Evolutionary conservation across 805 yeast species (phyloP), one percentile per base, ranked within the genome.

Genomic region (Ogataea salicorniae): DNA sequence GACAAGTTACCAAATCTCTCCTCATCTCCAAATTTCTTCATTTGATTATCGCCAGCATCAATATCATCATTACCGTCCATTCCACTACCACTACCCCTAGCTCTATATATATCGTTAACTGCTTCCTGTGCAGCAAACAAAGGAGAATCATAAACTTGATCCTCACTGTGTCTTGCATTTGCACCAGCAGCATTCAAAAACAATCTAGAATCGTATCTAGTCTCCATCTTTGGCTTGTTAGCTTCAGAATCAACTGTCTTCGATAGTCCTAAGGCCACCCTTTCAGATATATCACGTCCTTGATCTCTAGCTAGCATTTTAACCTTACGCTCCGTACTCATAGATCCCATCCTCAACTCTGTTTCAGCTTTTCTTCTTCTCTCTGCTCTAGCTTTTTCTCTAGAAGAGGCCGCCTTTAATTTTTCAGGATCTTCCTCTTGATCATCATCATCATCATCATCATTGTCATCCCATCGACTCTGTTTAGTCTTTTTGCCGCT

Each of bases 141-240:
- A 1, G 88, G 82, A 43, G 62, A 71, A 51, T 80, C 84, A 55
- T 83, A 84, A 3, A 80, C 65, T 55, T 76, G 80, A 43, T 75
- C 81, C 26, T 71, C 77, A 39, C 66, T 59, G 23, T 60, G 61
- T 18, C 62, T 57, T 1, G 70, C 59, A 36, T 71, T 71, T 2
- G 77, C 64, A 1, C 61, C 57, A 9, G 66, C 62, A 2, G 76
- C 76, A 29, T 71, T 72, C 9, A 76, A 62, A 52, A 74, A 83
- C 34, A 84, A 60, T 31, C 87, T 70, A 0, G 87, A 72, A 57
- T 84, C 92, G 54, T 79, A 80, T 44, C 72, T 72, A 2, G 72
- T 65, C 40, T 76, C 83, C 60, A 39, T 55, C 16, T 51, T 55
- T 34, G 49, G 49, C 35, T 51, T 23, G 17, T 13, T 52, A 5